Percentiles rank a stretch among this genome's conserved stretches.
phyloP scores from a whole-genome alignment of 2,329 filamentous ascomycete species.

The Cylindrodendrum hubeiense region DNA sequence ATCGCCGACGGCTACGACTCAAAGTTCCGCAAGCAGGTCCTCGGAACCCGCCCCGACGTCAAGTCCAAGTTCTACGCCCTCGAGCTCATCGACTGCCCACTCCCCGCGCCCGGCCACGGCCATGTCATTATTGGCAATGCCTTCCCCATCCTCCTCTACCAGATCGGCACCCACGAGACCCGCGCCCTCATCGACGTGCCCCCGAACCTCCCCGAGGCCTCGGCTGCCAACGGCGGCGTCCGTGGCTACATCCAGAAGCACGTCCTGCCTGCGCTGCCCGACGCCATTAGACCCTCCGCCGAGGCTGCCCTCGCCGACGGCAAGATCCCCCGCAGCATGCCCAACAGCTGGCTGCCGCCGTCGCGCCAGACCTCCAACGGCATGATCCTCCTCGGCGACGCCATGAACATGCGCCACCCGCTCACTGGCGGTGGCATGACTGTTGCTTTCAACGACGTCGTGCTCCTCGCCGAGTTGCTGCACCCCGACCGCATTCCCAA shows the following conservation, averaged over 20 bases:
- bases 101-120: constrained; percentile 81
- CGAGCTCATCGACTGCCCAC: constrained; percentile 87
- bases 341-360: constrained; percentile 92
- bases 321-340: constrained; percentile 86
- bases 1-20: constrained; percentile 93
- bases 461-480: constrained; percentile 81
- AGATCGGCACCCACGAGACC: constrained; percentile 96
- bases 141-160: constrained; percentile 88
- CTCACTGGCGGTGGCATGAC: constrained; percentile 98
- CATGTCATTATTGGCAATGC: constrained; percentile 88
- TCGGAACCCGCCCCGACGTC: constrained; percentile 83
- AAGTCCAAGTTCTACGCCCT: constrained; percentile 96
- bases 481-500: constrained; percentile 75
- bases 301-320: constrained; percentile 81
- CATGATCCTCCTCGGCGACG: constrained; percentile 89
- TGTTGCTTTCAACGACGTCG: constrained; percentile 92
- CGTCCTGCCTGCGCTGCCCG: constrained; percentile 83
- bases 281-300: constrained; percentile 79
- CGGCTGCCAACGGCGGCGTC: constrained; percentile 81
- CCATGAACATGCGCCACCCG: constrained; percentile 99
- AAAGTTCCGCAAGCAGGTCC: constrained; percentile 87
- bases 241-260: constrained; percentile 85
- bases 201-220: constrained; percentile 79
- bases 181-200: constrained; percentile 91
- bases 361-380: constrained; percentile 69